Percentiles rank a stretch among this genome's conserved stretches.
phyloP scores from a whole-genome alignment of 1,284 basidiomycete species.

The Boletus mariae region DNA sequence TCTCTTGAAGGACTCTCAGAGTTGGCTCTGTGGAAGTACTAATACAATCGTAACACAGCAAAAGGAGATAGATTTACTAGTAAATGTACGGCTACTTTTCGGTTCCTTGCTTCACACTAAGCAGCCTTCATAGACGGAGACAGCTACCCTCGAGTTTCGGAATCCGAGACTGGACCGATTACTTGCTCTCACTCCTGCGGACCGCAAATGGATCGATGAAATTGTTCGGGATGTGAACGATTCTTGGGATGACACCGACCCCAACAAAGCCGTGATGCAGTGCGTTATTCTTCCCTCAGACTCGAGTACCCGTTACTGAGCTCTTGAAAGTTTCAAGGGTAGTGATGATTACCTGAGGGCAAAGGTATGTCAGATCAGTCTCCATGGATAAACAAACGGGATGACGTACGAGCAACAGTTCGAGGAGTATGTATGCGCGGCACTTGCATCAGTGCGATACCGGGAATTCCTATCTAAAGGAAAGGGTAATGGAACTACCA shows the following conservation, averaged over 20 bases:
- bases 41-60: conserved; percentile 96
- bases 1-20: conserved; percentile 72
- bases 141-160: conserved; percentile 78
- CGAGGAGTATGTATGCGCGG: conserved; percentile 81
- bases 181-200: conserved; percentile 83
- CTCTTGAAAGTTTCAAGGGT: conserved; percentile 68
- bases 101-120: background rate
- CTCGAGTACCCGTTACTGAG: conserved; percentile 4
- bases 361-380: conserved; percentile 52
- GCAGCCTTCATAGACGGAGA: conserved; percentile 62
- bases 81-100: conserved; percentile 59
- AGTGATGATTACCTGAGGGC: conserved; percentile 89
- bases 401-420: conserved; percentile 44
- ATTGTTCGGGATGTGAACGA: conserved; percentile 80
- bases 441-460: conserved; percentile 82
- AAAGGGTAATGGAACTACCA: conserved; percentile 58
- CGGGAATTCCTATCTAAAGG: conserved; percentile 74
- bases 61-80: conserved; percentile 86
- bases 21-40: conserved; percentile 91
- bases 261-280: conserved; percentile 60
- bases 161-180: conserved; percentile 78
- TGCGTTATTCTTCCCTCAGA: conserved; percentile 37
- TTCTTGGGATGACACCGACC: conserved; percentile 67
- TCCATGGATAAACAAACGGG: background rate
- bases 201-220: conserved; percentile 93